Percentiles rank a stretch among this genome's conserved stretches.
Conservation (phyloP, 2,329 filamentous ascomycete species). For the Ceratocystis colombiana region DNA sequence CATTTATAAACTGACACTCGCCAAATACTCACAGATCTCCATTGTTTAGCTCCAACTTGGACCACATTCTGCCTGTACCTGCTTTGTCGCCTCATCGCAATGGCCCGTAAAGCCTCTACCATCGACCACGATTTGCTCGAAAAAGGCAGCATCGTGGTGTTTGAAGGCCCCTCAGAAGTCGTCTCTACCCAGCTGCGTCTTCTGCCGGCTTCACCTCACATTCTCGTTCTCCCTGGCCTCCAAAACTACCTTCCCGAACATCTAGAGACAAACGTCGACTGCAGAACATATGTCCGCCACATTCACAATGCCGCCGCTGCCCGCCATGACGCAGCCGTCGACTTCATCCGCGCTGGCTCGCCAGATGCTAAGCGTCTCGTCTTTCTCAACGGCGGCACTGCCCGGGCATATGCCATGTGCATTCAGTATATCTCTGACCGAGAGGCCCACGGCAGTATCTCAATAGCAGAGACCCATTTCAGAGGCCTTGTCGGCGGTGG, state of each 20-base stretch:
- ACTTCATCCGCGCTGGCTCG: constrained; percentile 42
- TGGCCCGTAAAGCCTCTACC: constrained; percentile 34
- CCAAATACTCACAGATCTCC: neutral
- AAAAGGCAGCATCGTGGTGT: constrained; percentile 46
- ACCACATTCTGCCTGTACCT: constrained; percentile 30
- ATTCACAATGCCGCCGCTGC: constrained; percentile 43
- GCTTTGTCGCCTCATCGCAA: constrained; percentile 42
- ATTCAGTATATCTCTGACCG: constrained; percentile 45
- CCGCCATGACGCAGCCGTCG: constrained; percentile 40
- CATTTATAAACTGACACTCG: constrained; percentile 1
- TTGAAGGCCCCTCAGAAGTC: constrained; percentile 47
- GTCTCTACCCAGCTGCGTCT: constrained; percentile 51
- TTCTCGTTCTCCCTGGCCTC: constrained; percentile 47
- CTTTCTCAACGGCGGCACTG: constrained; percentile 51
- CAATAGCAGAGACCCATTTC: constrained; percentile 44
- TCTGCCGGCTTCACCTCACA: constrained; percentile 48
- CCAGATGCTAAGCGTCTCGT: constrained; percentile 44
- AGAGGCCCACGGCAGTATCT: constrained; percentile 41
- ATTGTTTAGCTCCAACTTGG: constrained; percentile 6
- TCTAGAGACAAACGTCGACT: constrained; percentile 30
- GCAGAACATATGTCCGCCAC: constrained; percentile 37
- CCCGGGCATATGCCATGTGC: constrained; percentile 45
- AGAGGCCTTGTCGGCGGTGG: constrained; percentile 43
- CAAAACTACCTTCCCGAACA: constrained; percentile 38
- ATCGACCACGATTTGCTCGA: constrained; percentile 21